These are phyloP conservation scores for Aspergillus sp. DNA, from an alignment of 2,329 filamentous ascomycete species.

Conservation along the genomic window DNA sequence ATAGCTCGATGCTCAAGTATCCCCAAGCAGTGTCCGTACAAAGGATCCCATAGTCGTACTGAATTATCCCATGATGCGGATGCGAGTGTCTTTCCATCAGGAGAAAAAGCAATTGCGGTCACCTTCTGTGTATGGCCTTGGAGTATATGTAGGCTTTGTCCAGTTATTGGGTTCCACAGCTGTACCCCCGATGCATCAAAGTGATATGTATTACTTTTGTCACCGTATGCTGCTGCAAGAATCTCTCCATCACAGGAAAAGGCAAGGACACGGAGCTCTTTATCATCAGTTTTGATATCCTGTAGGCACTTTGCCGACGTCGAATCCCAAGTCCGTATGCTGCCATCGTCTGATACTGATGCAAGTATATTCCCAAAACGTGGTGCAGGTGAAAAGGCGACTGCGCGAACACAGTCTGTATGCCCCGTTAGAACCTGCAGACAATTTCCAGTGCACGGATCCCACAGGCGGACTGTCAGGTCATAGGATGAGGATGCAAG, in stretches of 20 bases:
- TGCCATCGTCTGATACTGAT: background rate
- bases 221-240: no score
- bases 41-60: no score
- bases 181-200: no score
- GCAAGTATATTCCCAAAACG: constrained; percentile 1
- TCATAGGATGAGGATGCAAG: constrained; percentile 5
- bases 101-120: constrained; percentile 11
- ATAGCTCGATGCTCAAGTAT: no score
- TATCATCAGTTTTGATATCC: background rate
- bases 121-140: constrained; percentile 2
- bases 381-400: constrained; percentile 13
- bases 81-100: no score
- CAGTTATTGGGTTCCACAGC: no score
- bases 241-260: no score
- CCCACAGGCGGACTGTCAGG: background rate
- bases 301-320: background rate
- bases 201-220: no score
- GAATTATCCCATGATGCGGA: no score
- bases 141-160: background rate
- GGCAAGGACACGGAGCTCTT: no score
- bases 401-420: background rate
- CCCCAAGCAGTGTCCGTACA: no score
- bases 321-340: background rate
- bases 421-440: background rate
- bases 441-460: background rate